Base-by-base conservation (phyloP, 306 rosid genomes). In the Corylus heterophylla region DNA sequence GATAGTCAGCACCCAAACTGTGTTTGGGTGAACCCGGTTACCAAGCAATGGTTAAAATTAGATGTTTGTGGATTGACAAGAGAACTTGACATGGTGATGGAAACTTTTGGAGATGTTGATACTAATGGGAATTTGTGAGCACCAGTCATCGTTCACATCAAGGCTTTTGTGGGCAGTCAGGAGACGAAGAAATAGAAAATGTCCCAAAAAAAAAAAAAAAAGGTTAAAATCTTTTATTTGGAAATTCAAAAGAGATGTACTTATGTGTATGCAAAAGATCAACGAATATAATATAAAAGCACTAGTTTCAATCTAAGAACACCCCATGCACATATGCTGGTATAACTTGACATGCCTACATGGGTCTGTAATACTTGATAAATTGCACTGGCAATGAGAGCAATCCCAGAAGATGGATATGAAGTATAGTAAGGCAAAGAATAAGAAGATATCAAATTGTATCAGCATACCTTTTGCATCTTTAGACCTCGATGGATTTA, bases 381-480 rank as follows among this genome's bases (percentile, higher is more conserved):
- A 51, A 37, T 50, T 31, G 37, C 37, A 37, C 8, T 63, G 70
- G 25, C 16, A 42, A 39, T 8, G 27, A 18, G 1, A 39, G 51
- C 18, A 42, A 17, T 39, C 7, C 22, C 22, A 11, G 17, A 67
- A 8, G 31, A 11, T 7, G 18, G 37, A 68, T 12, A 58, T 6
- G 54, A 59, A 66, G 25, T 17, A 20, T 22, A 54, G 52, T 31
- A 42, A 74, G 29, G 11, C 8, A 73, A 83, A 31, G 31, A 44
- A 18, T 20, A 54, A 77, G 47, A 69, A 48, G 7, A 58, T 75
- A 73, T 69, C 25, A 45, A 29, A 68, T 8, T 59, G 16, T 56
- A 76, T 77, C 76, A 84, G 29, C 79, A 69, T 74, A 95, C 99
- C 98, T 84, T 93, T 93, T 74, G 94, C 94, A 88, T 95, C 97